Evolutionary conservation across 306 rosid genomes (phyloP).

Genomic region (Argentina anserina): DNA sequence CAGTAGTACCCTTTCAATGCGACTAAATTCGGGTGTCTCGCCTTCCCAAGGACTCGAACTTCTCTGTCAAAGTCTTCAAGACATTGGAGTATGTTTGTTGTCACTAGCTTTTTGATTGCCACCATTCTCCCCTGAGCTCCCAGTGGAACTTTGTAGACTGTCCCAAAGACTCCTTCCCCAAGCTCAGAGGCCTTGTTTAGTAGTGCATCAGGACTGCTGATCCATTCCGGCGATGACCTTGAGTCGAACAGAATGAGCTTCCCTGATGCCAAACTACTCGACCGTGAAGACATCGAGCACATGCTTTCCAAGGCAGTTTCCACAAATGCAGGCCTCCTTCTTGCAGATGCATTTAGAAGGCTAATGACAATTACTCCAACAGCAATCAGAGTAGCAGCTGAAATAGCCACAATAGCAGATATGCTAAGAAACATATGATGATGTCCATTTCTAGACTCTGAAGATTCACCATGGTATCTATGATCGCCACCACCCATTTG

Average conservation of each 20-base stretch:
- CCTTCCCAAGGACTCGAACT: slow-evolving; percentile 64
- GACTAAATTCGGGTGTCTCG: slow-evolving; percentile 63
- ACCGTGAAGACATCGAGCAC: slow-evolving; percentile 77
- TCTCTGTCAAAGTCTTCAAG: slow-evolving; percentile 76
- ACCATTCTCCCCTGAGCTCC: slow-evolving; percentile 63
- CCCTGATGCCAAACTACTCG: slow-evolving; percentile 59
- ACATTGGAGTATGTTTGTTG: slow-evolving; percentile 53
- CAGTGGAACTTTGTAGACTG: slow-evolving; percentile 66
- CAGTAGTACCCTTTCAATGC: slow-evolving; percentile 72
- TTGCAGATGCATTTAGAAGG: slow-evolving; percentile 63
- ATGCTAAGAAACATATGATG: slow-evolving; percentile 70
- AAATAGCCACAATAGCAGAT: slow-evolving; percentile 75
- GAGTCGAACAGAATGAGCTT: slow-evolving; percentile 73
- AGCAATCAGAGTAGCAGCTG: slow-evolving; percentile 60
- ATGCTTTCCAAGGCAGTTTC: slow-evolving; percentile 84
- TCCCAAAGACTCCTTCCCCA: slow-evolving; percentile 87
- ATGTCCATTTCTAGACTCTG: slow-evolving; percentile 18
- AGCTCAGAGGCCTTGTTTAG: slow-evolving; percentile 77
- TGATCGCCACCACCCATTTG: slow-evolving; percentile 42
- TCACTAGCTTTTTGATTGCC: slow-evolving; percentile 70
- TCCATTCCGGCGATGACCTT: slow-evolving; percentile 35
- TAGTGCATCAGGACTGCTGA: slow-evolving; percentile 51
- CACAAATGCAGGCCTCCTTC: slow-evolving; percentile 62
- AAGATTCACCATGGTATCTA: slow-evolving; percentile 34
- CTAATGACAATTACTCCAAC: slow-evolving; percentile 68